phyloP scores from a whole-genome alignment of 805 yeast genomes.

The Yamadazyma ubonensis region DNA sequence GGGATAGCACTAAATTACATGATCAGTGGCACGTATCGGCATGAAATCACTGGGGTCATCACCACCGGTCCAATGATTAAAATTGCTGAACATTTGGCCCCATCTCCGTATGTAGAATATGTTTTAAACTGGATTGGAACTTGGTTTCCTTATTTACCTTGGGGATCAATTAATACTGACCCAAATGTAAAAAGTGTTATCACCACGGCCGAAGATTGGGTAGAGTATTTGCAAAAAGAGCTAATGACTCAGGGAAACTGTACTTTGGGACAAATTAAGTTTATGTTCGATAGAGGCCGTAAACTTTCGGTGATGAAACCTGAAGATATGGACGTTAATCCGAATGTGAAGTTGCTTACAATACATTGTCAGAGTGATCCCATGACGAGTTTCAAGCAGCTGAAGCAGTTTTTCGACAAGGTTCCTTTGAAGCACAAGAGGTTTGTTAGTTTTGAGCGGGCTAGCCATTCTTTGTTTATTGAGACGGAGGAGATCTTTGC shows the following conservation, averaged over 20 bases:
- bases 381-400: conserved; percentile 53
- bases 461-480: conserved; percentile 44
- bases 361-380: conserved; percentile 62
- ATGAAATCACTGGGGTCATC: conserved; percentile 46
- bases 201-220: conserved; percentile 49
- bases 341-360: conserved; percentile 35
- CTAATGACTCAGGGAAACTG: conserved; percentile 33
- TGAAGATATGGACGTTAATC: conserved; percentile 9
- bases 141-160: conserved; percentile 34
- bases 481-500: conserved; percentile 46
- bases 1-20: conserved; percentile 65
- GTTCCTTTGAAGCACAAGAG: conserved; percentile 33
- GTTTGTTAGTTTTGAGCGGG: conserved; percentile 24
- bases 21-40: conserved; percentile 49
- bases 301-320: conserved; percentile 43
- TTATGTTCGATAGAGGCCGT: conserved; percentile 62
- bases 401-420: conserved; percentile 39
- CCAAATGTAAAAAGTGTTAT: conserved; percentile 23
- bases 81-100: conserved; percentile 57
- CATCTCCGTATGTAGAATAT: conserved; percentile 25
- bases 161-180: conserved; percentile 15
- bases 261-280: conserved; percentile 58
- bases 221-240: conserved; percentile 41
- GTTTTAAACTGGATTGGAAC: conserved; percentile 34
- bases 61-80: conserved; percentile 59